These are phyloP conservation scores for Endocarpon pusillum DNA, from an alignment of 495 filamentous ascomycete genomes.

Conservation along the genomic window DNA sequence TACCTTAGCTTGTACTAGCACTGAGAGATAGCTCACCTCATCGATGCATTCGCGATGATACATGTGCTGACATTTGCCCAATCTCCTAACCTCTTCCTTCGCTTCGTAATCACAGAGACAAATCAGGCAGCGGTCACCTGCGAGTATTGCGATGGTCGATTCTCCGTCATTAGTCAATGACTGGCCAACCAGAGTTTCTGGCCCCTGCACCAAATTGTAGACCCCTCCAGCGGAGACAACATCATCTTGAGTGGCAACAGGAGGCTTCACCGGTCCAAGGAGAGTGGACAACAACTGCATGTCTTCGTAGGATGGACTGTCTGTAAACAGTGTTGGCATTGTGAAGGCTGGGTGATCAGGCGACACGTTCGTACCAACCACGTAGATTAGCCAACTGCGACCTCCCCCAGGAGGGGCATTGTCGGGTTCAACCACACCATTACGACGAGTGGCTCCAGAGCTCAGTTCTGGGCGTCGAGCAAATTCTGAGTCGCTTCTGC, in stretches of 20 bases:
- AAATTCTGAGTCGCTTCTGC: constrained; percentile 45
- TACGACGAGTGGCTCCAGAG: constrained; percentile 43
- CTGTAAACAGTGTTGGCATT: constrained; percentile 59
- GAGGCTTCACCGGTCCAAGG: constrained; percentile 56
- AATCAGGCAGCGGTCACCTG: constrained; percentile 51
- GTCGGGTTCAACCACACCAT: constrained; percentile 52
- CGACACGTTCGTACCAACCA: constrained; percentile 58
- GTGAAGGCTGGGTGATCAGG: constrained; percentile 64
- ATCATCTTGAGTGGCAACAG: constrained; percentile 51
- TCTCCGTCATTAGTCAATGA: constrained; percentile 28
- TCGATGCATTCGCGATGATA: constrained; percentile 66
- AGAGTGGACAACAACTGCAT: constrained; percentile 60
- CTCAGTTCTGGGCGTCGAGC: constrained; percentile 41
- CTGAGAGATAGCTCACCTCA: constrained; percentile 33
- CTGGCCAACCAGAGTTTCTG: constrained; percentile 32
- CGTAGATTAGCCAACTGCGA: constrained; percentile 66
- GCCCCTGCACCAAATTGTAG: constrained; percentile 31
- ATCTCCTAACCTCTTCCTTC: constrained; percentile 42
- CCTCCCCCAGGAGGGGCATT: constrained; percentile 29
- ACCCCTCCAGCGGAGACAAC: constrained; percentile 46
- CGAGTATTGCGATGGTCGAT: constrained; percentile 30
- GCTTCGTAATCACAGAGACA: constrained; percentile 56
- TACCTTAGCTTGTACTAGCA: constrained; percentile 5
- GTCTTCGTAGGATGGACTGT: constrained; percentile 65
- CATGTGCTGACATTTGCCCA: constrained; percentile 51